Percentiles rank a stretch among this genome's conserved stretches.
phyloP scores from a whole-genome alignment of 306 rosid species.

The Trifolium dubium region DNA sequence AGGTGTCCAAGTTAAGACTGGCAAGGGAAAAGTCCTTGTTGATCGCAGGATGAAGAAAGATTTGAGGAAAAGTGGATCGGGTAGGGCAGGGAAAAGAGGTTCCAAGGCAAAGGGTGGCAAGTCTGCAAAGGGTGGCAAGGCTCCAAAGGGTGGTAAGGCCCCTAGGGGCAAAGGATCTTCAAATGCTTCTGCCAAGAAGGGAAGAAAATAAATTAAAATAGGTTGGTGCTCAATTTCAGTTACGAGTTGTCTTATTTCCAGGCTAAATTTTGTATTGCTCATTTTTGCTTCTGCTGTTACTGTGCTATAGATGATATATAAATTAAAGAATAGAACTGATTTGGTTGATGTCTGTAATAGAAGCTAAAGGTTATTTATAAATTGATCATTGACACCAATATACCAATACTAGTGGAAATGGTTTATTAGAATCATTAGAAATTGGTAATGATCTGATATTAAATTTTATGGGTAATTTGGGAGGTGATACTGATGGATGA shows the following conservation, averaged over 20 bases:
- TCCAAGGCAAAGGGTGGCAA: constrained; percentile 52
- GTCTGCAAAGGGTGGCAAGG: constrained; percentile 48
- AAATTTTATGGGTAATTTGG: too few species aligned
- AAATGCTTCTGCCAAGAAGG: constrained; percentile 54
- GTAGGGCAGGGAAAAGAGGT: constrained; percentile 56
- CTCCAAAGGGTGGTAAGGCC: not conserved
- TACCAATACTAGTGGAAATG: too few species aligned
- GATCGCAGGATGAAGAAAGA: constrained; percentile 92
- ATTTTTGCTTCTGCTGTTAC: not conserved
- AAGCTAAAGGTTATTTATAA: not conserved
- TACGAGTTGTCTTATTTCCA: not conserved
- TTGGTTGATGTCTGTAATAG: not conserved
- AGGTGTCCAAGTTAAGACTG: constrained; percentile 85
- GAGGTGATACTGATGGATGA: too few species aligned
- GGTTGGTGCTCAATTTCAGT: constrained; percentile 22
- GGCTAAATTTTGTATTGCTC: constrained; percentile 36
- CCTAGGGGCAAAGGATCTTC: constrained; percentile 58
- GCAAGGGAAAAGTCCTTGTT: constrained; percentile 78
- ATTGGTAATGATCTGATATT: too few species aligned
- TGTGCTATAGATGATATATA: constrained; percentile 20
- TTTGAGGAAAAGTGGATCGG: constrained; percentile 55
- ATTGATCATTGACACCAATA: not conserved
- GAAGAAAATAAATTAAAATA: constrained; percentile 52
- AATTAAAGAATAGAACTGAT: constrained; percentile 11
- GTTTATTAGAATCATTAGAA: too few species aligned